These are phyloP conservation scores for Plasmopara viticola DNA, from an alignment of 352 stramenopile genomes.

Conservation along the genomic window DNA sequence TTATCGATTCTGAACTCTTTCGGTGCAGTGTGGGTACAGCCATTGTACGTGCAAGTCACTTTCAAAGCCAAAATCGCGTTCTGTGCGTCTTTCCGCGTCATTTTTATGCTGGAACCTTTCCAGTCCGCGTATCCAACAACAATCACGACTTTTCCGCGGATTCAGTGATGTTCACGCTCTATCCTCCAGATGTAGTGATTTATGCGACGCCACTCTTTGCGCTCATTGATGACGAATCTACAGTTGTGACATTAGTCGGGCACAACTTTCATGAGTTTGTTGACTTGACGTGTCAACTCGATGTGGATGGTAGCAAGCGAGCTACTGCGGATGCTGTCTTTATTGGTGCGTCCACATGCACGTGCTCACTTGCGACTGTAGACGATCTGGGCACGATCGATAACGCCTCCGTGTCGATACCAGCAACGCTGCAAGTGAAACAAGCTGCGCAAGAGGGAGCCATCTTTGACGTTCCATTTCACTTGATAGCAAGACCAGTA, in stretches of 20 bases:
- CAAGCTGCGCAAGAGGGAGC: constrained; percentile 17
- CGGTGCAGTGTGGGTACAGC: constrained; percentile 20
- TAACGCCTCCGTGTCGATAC: constrained; percentile 15
- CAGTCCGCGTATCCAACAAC: constrained; percentile 31
- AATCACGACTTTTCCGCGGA: constrained; percentile 34
- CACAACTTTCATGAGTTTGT: constrained; percentile 24
- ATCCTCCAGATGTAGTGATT: constrained; percentile 13
- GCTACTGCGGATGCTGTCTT: background rate
- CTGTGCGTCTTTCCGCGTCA: constrained; percentile 20
- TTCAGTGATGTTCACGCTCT: constrained; percentile 9
- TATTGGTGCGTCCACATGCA: constrained; percentile 3
- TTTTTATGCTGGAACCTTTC: constrained; percentile 12
- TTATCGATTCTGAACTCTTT: constrained; percentile 23
- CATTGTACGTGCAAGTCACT: constrained; percentile 5
- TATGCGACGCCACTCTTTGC: constrained; percentile 16
- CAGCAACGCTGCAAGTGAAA: constrained; percentile 18
- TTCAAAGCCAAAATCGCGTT: constrained; percentile 16
- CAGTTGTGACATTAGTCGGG: constrained; percentile 14
- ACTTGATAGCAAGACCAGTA: constrained; percentile 14
- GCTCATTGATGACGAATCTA: constrained; percentile 12
- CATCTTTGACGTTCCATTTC: constrained; percentile 26
- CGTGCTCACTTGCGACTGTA: constrained; percentile 14
- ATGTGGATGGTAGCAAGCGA: background rate
- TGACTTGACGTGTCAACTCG: constrained; percentile 20
- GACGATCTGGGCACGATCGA: background rate